Conservation (phyloP, 2,329 filamentous ascomycete genomes). For the Hymenoscyphus linearis region DNA sequence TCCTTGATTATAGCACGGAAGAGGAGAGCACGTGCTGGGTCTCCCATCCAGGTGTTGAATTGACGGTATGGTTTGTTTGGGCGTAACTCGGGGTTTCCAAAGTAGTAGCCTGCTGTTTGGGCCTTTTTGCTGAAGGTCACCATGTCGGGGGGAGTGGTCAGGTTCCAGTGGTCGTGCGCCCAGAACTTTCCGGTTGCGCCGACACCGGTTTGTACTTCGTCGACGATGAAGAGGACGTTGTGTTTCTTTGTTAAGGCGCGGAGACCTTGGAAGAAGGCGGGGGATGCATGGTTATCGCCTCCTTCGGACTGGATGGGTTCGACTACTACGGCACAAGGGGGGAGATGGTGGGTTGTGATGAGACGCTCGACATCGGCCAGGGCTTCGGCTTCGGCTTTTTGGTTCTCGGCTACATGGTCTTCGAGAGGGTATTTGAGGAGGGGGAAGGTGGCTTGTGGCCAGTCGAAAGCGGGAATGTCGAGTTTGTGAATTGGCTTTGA, state of each 20-base stretch:
- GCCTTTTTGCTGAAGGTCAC: conserved; percentile 89
- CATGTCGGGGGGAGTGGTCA: conserved; percentile 69
- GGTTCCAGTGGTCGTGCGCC: conserved; percentile 81
- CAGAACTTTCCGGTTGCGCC: conserved; percentile 85
- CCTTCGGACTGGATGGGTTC: conserved; percentile 82
- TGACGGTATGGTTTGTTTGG: conserved; percentile 81
- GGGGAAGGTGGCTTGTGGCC: conserved; percentile 82
- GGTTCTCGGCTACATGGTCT: conserved; percentile 63
- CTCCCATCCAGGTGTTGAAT: conserved; percentile 87
- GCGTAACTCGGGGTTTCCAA: conserved; percentile 64
- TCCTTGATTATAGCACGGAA: conserved; percentile 75
- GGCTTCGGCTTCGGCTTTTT: conserved; percentile 65
- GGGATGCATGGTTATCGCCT: conserved; percentile 77
- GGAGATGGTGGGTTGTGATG: conserved; percentile 61
- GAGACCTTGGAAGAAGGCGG: conserved; percentile 71
- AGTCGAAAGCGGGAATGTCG: conserved; percentile 83
- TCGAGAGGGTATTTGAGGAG: conserved; percentile 70
- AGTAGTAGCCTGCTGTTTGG: conserved; percentile 80
- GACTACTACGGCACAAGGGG: conserved; percentile 67
- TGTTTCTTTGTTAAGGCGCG: conserved; percentile 66
- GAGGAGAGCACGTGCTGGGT: conserved; percentile 70
- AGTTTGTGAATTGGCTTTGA: conserved; percentile 82
- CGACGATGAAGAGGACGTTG: conserved; percentile 70
- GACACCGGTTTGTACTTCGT: conserved; percentile 80
- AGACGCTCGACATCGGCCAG: conserved; percentile 68